These are phyloP conservation scores for Senna siamea DNA, from an alignment of 306 rosid species.

Conservation along the genomic window DNA sequence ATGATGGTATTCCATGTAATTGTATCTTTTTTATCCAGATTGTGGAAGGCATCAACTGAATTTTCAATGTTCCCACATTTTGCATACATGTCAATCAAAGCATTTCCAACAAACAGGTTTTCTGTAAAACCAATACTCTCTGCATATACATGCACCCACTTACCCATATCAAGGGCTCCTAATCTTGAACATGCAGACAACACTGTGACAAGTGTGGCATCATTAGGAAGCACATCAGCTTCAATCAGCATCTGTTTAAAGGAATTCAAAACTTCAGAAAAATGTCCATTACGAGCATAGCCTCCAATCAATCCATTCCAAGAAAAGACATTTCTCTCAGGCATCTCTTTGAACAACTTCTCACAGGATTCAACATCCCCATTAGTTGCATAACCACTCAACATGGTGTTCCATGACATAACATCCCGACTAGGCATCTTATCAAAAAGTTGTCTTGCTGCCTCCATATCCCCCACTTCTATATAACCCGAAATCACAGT, in stretches of 20 bases:
- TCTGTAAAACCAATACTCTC: slow-evolving; percentile 53
- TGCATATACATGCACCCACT: slow-evolving; percentile 57
- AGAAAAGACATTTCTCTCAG: slow-evolving; percentile 71
- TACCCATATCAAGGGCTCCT: slow-evolving; percentile 86
- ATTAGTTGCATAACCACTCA: slow-evolving; percentile 68
- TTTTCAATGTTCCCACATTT: slow-evolving; percentile 75
- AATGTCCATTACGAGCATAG: slow-evolving; percentile 51
- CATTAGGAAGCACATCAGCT: slow-evolving; percentile 62
- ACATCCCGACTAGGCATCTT: slow-evolving; percentile 62
- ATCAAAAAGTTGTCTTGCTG: slow-evolving; percentile 66
- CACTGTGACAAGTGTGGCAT: slow-evolving; percentile 66
- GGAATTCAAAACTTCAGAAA: slow-evolving; percentile 51
- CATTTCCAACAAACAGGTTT: slow-evolving; percentile 65
- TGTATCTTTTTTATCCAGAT: slow-evolving; percentile 41
- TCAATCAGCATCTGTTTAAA: slow-evolving; percentile 68
- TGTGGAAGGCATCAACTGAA: slow-evolving; percentile 57
- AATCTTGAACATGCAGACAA: slow-evolving; percentile 73
- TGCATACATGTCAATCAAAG: slow-evolving; percentile 66
- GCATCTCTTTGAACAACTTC: slow-evolving; percentile 69
- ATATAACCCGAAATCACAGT: slow-evolving; percentile 68
- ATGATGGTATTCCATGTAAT: slow-evolving; percentile 55
- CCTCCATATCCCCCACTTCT: slow-evolving; percentile 53
- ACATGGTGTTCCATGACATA: slow-evolving; percentile 73
- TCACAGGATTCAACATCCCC: slow-evolving; percentile 57
- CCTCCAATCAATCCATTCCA: slow-evolving; percentile 84